Evolutionary conservation across 192 early-diverging fungal species (phyloP).

Genomic region (Gamsiella multidivaricata): DNA sequence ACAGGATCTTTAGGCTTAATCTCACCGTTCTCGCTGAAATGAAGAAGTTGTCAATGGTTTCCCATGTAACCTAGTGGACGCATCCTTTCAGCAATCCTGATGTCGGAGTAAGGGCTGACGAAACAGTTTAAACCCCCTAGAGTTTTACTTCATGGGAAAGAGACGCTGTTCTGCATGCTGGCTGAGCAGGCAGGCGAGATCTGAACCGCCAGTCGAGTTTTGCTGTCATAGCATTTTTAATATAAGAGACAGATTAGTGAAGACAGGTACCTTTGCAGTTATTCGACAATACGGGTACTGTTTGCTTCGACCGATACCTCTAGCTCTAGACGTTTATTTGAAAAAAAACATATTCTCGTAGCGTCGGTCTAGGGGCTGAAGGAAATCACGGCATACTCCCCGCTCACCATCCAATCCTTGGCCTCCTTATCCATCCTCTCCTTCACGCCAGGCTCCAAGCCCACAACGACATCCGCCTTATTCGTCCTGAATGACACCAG

Average conservation of each 20-base stretch:
- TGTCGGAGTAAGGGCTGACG: constrained; percentile 73
- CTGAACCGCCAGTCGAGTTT: too few species aligned
- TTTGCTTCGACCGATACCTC: neutral
- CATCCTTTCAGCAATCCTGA: too few species aligned
- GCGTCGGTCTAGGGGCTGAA: constrained; percentile 19
- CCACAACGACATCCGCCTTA: constrained; percentile 88
- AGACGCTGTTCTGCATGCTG: constrained; percentile 36
- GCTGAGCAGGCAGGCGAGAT: constrained; percentile 44
- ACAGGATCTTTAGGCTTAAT: too few species aligned
- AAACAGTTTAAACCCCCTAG: constrained; percentile 46
- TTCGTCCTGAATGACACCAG: constrained; percentile 85
- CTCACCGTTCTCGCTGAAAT: too few species aligned
- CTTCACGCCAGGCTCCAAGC: constrained; percentile 68
- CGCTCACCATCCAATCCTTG: constrained; percentile 75
- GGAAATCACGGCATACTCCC: constrained; percentile 78
- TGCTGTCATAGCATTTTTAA: too few species aligned
- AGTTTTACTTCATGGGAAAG: constrained; percentile 23
- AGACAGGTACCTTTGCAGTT: too few species aligned
- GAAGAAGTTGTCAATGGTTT: too few species aligned
- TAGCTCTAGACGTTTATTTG: neutral
- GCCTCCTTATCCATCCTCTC: constrained; percentile 59
- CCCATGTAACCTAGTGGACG: too few species aligned
- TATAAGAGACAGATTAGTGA: too few species aligned
- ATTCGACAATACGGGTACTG: too few species aligned
- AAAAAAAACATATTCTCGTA: neutral